A percentile compares a stretch with the other conserved stretches of the same genome.
Evolutionary conservation across 192 early-diverging fungal genomes (phyloP).

Genomic region (Coemansia sp.): DNA sequence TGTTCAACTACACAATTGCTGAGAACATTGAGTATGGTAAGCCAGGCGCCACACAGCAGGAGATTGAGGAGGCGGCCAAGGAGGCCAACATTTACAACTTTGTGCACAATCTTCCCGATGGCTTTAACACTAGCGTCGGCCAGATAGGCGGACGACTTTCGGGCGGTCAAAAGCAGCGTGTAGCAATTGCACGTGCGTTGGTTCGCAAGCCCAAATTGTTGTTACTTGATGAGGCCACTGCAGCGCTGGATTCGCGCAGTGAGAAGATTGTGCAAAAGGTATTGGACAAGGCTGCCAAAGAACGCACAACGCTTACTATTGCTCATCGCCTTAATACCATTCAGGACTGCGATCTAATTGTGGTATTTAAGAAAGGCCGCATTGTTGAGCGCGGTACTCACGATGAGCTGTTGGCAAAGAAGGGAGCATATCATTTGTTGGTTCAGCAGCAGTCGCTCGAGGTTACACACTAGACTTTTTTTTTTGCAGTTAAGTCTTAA

Average conservation of each 20-base stretch:
- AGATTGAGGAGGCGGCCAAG: constrained; percentile 62
- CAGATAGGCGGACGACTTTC: constrained; percentile 73
- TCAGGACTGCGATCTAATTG: constrained; percentile 69
- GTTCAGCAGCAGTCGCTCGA: constrained; percentile 64
- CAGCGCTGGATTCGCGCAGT: constrained; percentile 67
- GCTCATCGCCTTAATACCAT: constrained; percentile 74
- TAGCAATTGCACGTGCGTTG: constrained; percentile 86
- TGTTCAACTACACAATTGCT: constrained; percentile 82
- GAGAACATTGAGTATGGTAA: constrained; percentile 85
- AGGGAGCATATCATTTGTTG: constrained; percentile 61
- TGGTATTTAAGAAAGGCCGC: constrained; percentile 69
- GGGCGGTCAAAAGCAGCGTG: constrained; percentile 92
- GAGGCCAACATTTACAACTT: constrained; percentile 75
- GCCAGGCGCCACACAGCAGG: constrained; percentile 58
- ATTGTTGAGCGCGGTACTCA: constrained; percentile 64
- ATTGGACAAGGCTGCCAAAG: constrained; percentile 65
- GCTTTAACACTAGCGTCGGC: constrained; percentile 82
- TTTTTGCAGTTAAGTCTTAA: background rate
- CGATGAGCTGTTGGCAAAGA: constrained; percentile 55
- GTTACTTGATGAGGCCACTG: constrained; percentile 82
- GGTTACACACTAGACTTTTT: constrained; percentile 21
- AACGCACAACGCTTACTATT: constrained; percentile 73
- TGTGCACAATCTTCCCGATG: constrained; percentile 75
- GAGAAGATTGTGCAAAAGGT: constrained; percentile 72
- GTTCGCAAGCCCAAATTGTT: constrained; percentile 83